Evolutionary conservation across 2,329 filamentous ascomycete genomes (phyloP).

Genomic region (Fusarium sp.): DNA sequence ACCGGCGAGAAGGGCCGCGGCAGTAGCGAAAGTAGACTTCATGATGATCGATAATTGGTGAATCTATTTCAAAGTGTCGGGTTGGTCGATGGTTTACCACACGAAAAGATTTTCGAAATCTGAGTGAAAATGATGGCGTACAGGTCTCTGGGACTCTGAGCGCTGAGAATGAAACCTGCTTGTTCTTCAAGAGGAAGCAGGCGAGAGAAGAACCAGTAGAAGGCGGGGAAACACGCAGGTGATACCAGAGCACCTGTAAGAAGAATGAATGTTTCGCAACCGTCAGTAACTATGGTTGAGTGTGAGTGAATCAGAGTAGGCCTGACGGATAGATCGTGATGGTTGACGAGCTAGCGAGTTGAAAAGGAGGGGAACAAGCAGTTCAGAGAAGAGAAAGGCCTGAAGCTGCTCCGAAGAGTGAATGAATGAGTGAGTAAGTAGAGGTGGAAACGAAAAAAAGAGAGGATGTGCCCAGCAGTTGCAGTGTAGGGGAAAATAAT

Average conservation of each 20-base stretch:
- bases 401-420: constrained; percentile 36
- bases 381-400: constrained; percentile 37
- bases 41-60: constrained; percentile 46
- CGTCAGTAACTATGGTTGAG: constrained; percentile 27
- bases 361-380: constrained; percentile 52
- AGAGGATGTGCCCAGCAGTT: constrained; percentile 55
- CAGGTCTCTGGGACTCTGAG: constrained; percentile 45
- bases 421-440: constrained; percentile 11
- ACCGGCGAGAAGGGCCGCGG: constrained; percentile 57
- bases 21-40: constrained; percentile 53
- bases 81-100: constrained; percentile 6
- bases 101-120: neutral
- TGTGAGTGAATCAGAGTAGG: constrained; percentile 38
- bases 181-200: constrained; percentile 28
- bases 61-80: constrained; percentile 16
- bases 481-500: constrained; percentile 31
- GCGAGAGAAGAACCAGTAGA: constrained; percentile 29
- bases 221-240: constrained; percentile 43
- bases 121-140: constrained; percentile 27
- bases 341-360: constrained; percentile 37
- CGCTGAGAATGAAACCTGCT: constrained; percentile 40
- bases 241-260: constrained; percentile 54
- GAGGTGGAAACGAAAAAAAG: constrained; percentile 43
- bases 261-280: constrained; percentile 48
- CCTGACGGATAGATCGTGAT: constrained; percentile 23